These are phyloP conservation scores for Dothideomycetes sp. DNA, from an alignment of 2,329 filamentous ascomycete genomes.

Conservation along the genomic window DNA sequence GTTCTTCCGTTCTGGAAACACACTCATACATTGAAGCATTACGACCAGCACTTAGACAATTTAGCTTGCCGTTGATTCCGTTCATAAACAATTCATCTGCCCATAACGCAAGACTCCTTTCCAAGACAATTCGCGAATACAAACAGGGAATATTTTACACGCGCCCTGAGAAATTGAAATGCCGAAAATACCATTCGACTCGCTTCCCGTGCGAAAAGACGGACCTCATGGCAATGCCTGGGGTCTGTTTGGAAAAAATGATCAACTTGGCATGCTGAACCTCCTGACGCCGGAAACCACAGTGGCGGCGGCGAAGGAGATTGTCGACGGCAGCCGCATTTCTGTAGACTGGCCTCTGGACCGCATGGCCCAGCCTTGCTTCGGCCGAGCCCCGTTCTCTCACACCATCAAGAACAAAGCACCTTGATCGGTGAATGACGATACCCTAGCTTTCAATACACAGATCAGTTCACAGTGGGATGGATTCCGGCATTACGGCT, in stretches of 20 bases:
- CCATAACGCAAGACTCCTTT: too few species aligned
- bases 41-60: too few species aligned
- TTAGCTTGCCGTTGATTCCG: too few species aligned
- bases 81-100: too few species aligned
- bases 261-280: slow-evolving; percentile 10
- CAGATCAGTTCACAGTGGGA: slow-evolving; percentile 28
- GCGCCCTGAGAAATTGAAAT: too few species aligned
- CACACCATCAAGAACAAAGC: slow-evolving; percentile 40
- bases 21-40: too few species aligned
- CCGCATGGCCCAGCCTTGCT: slow-evolving; percentile 28
- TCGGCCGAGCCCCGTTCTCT: slow-evolving; percentile 40
- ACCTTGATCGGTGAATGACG: slow-evolving; percentile 29
- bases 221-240: slow-evolving; percentile 34
- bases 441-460: slow-evolving; percentile 18
- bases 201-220: slow-evolving; percentile 34
- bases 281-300: slow-evolving; percentile 27
- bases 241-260: slow-evolving; percentile 13
- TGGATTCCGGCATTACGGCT: slow-evolving; percentile 40
- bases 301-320: slow-evolving; percentile 41
- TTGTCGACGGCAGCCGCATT: slow-evolving; percentile 36
- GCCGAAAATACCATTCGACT: too few species aligned
- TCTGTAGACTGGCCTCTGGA: slow-evolving; percentile 44
- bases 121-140: too few species aligned
- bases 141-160: too few species aligned
- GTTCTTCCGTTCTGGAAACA: too few species aligned